Base-by-base conservation (phyloP, 345 rosid genomes). In the Excoecaria agallocha region DNA sequence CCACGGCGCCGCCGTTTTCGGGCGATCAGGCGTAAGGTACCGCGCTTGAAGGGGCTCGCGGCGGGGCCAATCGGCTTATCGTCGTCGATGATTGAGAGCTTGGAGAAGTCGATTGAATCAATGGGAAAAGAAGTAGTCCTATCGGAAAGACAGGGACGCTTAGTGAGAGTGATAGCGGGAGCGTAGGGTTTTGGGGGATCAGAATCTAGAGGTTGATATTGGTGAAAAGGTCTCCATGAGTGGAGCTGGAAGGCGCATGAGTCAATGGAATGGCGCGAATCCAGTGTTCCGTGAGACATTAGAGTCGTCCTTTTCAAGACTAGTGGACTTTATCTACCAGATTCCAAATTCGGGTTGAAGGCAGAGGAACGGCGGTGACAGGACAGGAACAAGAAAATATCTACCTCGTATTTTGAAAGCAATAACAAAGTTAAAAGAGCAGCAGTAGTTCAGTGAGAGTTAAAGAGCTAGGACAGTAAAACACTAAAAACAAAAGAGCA, bases 111-210 rank as follows among this genome's bases (percentile, higher is more conserved):
- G 78, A 95, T 69, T 56, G 90, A 77, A 71, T 83, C 94, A 67
- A 84, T 76, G 73, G 94, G 74, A 79, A 91, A 86, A 10, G 98
- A 86, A n/a, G 99, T 95, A 68, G 94, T 77, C 61, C 99, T 94
- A 78, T 93, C 93, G 84, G 98, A 87, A 85, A 91, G 94, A 77
- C 99, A 95, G 51, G 97, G 99, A 16, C 96, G 96, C 80, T 95
- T 95, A 56, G 83, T 46, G 74, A 72, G 77, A 20, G 74, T 5
- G 9, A 43, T 64, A 24, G 61, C 71, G 30, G 85, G 62, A 45
- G 83, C 50, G 19, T 82, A 79, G 39, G 88, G 85, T 30, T 75
- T 78, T 4, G 83, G 86, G 10, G 84, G 83, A 22, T 85, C 86
- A 60, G 86, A 30, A 68, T 86, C 88, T 72, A 77, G 81, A 77